Percentiles rank a stretch among this genome's conserved stretches.
Conservation (phyloP, 2,329 filamentous ascomycete genomes). For the Colletotrichum gloeosporioides region DNA sequence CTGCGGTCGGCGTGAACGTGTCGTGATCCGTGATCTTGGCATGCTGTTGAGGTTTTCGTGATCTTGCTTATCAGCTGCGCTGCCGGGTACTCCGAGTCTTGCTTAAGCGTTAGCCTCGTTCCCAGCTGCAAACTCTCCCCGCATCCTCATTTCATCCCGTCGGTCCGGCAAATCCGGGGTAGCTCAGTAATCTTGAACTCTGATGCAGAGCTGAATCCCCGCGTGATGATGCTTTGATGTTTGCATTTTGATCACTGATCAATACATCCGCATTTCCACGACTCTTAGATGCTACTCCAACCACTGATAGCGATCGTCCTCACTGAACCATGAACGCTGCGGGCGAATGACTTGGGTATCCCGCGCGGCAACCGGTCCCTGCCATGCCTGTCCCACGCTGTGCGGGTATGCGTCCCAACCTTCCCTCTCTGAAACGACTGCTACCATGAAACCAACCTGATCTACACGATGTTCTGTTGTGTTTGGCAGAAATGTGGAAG, state of each 20-base stretch:
- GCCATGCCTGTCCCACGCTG: not conserved
- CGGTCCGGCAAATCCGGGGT: not conserved
- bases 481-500: not conserved
- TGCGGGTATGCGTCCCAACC: not conserved
- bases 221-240: not conserved
- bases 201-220: not conserved
- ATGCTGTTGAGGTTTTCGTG: not conserved
- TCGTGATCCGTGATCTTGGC: not conserved
- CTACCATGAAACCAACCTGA: not conserved
- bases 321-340: not conserved
- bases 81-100: not conserved
- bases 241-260: not conserved
- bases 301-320: not conserved
- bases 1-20: not conserved
- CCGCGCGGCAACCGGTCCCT: not conserved
- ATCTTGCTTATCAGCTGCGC: not conserved
- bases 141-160: not conserved
- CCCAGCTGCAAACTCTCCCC: not conserved
- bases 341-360: not conserved
- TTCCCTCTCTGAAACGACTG: not conserved
- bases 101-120: not conserved
- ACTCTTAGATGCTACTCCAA: not conserved
- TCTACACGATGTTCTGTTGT: not conserved
- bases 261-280: not conserved
- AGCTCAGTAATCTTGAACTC: not conserved